A percentile compares a stretch with the other conserved stretches of the same genome.
Conservation (phyloP, 352 stramenopile genomes). For the Elongisporangium anandrum region DNA sequence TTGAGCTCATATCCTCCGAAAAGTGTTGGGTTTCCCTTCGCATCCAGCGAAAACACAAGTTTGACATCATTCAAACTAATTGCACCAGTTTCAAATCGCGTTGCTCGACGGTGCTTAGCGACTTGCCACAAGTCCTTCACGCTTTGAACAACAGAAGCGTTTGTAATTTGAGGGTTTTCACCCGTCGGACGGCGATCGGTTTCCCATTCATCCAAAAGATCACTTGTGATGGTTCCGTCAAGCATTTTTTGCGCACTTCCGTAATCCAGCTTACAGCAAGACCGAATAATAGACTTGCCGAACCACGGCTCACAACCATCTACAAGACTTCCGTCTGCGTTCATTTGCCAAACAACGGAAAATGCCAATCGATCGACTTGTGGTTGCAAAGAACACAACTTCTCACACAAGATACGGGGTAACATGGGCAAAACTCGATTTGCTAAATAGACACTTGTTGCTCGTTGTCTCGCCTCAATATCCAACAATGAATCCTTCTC, state of each 20-base stretch:
- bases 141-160: slow-evolving; percentile 51
- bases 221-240: slow-evolving; percentile 75
- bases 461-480: slow-evolving; percentile 87
- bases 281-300: slow-evolving; percentile 97
- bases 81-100: slow-evolving; percentile 91
- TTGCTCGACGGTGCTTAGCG: slow-evolving; percentile 57
- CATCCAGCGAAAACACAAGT: slow-evolving; percentile 92
- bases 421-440: slow-evolving; percentile 96
- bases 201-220: slow-evolving; percentile 75
- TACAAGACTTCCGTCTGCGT: slow-evolving; percentile 90
- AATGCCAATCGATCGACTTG: slow-evolving; percentile 96
- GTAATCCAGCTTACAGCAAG: slow-evolving; percentile 96
- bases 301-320: slow-evolving; percentile 92
- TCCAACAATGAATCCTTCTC: slow-evolving; percentile 89
- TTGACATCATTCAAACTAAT: slow-evolving; percentile 93
- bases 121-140: slow-evolving; percentile 69
- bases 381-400: slow-evolving; percentile 96
- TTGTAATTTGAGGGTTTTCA: slow-evolving; percentile 44
- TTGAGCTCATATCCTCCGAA: slow-evolving; percentile 90
- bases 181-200: slow-evolving; percentile 32
- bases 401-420: slow-evolving; percentile 93
- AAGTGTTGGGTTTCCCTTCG: slow-evolving; percentile 85
- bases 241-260: slow-evolving; percentile 96
- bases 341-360: slow-evolving; percentile 96
- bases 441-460: slow-evolving; percentile 96